Conservation (phyloP, 1,284 basidiomycete species). For the Laetiporus sulphureus region DNA sequence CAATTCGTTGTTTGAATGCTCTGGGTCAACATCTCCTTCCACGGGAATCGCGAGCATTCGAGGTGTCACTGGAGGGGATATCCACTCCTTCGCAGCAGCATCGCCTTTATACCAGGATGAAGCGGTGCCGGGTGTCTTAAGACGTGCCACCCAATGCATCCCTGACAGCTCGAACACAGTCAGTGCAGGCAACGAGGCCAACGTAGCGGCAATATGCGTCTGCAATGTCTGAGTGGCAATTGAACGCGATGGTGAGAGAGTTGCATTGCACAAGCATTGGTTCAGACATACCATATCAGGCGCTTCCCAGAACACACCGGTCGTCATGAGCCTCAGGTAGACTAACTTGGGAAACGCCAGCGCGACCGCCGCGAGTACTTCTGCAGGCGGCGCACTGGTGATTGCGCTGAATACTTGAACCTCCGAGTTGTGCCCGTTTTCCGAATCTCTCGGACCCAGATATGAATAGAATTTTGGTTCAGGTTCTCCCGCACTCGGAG, state of each 20-base stretch:
- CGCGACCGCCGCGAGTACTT: constrained; percentile 28
- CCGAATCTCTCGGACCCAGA: constrained; percentile 6
- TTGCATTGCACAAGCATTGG: constrained; percentile 1
- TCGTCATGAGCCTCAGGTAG: constrained; percentile 30
- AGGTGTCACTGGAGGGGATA: constrained; percentile 25
- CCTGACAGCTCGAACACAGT: constrained; percentile 65
- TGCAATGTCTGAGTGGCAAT: constrained; percentile 46
- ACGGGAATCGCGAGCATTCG: constrained; percentile 12
- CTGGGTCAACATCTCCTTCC: constrained; percentile 9
- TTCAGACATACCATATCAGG: constrained; percentile 26
- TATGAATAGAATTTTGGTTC: constrained; percentile 9
- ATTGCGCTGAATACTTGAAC: constrained; percentile 29
- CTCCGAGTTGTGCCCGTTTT: constrained; percentile 2
- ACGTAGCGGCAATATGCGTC: constrained; percentile 46
- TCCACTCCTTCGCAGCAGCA: constrained; percentile 23
- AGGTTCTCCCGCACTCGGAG: constrained; percentile 36
- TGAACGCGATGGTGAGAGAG: constrained; percentile 10
- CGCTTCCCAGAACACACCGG: constrained; percentile 25
- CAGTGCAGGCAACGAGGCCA: constrained; percentile 50
- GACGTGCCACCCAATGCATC: constrained; percentile 51
- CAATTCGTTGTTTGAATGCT: constrained; percentile 16
- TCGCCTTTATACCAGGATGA: constrained; percentile 9
- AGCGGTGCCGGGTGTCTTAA: constrained; percentile 11
- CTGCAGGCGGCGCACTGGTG: constrained; percentile 27
- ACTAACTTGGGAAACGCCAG: constrained; percentile 26